Evolutionary conservation across 331 rosid genomes (phyloP).

Genomic region (Pyracantha coccinea): DNA sequence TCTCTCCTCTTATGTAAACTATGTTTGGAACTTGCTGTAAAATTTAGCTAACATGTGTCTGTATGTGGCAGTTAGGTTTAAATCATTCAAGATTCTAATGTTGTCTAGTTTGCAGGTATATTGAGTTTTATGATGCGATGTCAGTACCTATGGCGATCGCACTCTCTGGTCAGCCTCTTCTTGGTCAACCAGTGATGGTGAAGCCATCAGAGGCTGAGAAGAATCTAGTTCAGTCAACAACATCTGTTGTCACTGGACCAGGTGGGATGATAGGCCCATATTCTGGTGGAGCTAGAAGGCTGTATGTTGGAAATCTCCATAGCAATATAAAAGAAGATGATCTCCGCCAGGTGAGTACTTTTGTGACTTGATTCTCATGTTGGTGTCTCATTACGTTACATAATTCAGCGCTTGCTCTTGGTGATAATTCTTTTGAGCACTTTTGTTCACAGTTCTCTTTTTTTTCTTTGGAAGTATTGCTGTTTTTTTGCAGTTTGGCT

Average conservation of each 20-base stretch:
- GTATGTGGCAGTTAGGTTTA: background rate
- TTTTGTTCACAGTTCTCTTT: background rate
- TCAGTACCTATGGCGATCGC: slow-evolving; percentile 99
- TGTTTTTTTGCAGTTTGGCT: background rate
- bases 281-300: slow-evolving; percentile 93
- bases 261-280: slow-evolving; percentile 73
- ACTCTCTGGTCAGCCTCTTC: slow-evolving; percentile 89
- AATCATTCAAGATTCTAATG: slow-evolving; percentile 6
- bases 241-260: slow-evolving; percentile 47
- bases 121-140: slow-evolving; percentile 85
- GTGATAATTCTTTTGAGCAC: background rate
- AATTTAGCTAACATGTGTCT: background rate
- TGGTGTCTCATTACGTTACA: background rate
- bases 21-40: background rate
- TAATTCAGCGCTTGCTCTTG: background rate
- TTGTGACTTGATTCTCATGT: background rate
- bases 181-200: slow-evolving; percentile 95
- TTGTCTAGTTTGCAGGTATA: slow-evolving; percentile 51
- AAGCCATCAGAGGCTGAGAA: slow-evolving; percentile 99
- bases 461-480: background rate
- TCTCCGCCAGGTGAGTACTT: slow-evolving; percentile 61
- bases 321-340: slow-evolving; percentile 78
- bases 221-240: slow-evolving; percentile 87
- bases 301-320: slow-evolving; percentile 93
- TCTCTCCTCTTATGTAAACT: background rate